Evolutionary conservation across 306 rosid genomes (phyloP), one percentile per base, ranked within the genome.

Genomic region (Ceratonia siliqua): DNA sequence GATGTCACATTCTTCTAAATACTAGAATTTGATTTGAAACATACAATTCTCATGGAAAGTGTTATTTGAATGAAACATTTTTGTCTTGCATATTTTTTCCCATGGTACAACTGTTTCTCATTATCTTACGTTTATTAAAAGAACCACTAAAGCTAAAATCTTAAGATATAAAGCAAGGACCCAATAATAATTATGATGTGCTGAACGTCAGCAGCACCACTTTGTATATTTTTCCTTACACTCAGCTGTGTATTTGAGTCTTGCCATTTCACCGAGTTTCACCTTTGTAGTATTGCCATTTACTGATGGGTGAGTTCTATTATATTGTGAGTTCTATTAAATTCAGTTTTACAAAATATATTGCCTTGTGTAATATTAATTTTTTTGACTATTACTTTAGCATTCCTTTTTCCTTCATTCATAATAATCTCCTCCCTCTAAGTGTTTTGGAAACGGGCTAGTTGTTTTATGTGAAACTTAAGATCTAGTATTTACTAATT

Each of bases 261-360:
- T n/a, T n/a, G n/a, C n/a, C n/a, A n/a, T n/a, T n/a, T n/a, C n/a
- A n/a, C n/a, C n/a, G n/a, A n/a, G n/a, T n/a, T n/a, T n/a, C n/a
- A n/a, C n/a, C n/a, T n/a, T n/a, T n/a, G n/a, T n/a, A n/a, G n/a
- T n/a, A n/a, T n/a, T n/a, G n/a, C n/a, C n/a, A n/a, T n/a, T n/a
- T n/a, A n/a, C n/a, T n/a, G n/a, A n/a, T n/a, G n/a, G n/a, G n/a
- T n/a, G n/a, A n/a, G n/a, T n/a, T n/a, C n/a, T n/a, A n/a, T n/a
- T 94, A 85, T 70, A 88, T 94, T 73, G 99, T 94, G 84, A 90
- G 99, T 81, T 67, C 67, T 46, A 56, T 77, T 74, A 68, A 43
- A 24, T 48, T 73, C 58, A 8, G 24, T 24, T 66, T 58, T 68
- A 54, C 35, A 27, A 67, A 72, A 25, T 65, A 57, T 63, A 33